Evolutionary conservation across 2,329 filamentous ascomycete species (phyloP).

Genomic region (Trichoderma cornu-damae): DNA sequence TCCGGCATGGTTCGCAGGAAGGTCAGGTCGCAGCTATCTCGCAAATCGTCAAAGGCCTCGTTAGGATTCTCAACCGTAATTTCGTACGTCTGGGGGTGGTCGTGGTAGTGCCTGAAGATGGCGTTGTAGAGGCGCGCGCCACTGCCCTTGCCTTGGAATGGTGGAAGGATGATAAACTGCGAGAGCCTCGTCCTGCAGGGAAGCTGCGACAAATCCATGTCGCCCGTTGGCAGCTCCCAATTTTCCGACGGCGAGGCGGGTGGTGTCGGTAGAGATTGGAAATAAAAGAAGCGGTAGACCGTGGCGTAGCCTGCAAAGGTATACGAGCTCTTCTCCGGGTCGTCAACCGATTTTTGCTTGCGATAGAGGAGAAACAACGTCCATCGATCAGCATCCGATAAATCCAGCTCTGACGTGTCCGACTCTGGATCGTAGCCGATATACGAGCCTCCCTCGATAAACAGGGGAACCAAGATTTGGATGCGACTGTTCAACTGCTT

Average conservation of each 20-base stretch:
- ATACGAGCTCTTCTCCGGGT: constrained; percentile 55
- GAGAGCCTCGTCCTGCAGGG: constrained; percentile 80
- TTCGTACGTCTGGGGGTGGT: constrained; percentile 66
- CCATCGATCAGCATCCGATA: constrained; percentile 77
- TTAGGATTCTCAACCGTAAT: constrained; percentile 94
- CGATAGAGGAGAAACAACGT: constrained; percentile 83
- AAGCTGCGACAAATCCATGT: constrained; percentile 53
- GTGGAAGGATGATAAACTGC: constrained; percentile 86
- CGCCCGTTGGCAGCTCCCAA: constrained; percentile 42
- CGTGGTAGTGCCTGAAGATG: constrained; percentile 66
- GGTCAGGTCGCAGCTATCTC: constrained; percentile 67
- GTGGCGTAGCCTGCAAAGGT: constrained; percentile 85
- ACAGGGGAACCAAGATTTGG: constrained; percentile 77
- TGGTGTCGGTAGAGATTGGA: constrained; percentile 44
- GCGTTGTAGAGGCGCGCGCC: constrained; percentile 75
- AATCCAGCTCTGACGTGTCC: constrained; percentile 58
- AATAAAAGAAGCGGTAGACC: constrained; percentile 78
- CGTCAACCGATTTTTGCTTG: constrained; percentile 45
- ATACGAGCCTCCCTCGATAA: constrained; percentile 86
- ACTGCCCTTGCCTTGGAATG: constrained; percentile 75
- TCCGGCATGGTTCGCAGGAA: constrained; percentile 56
- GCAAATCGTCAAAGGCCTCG: constrained; percentile 74
- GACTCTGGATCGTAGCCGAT: constrained; percentile 49
- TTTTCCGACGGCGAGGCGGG: constrained; percentile 37
- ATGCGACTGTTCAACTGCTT: constrained; percentile 70